Evolutionary conservation across 805 yeast species (phyloP), one percentile per base, ranked within the genome.

Genomic region (Kodamaea sagamina): DNA sequence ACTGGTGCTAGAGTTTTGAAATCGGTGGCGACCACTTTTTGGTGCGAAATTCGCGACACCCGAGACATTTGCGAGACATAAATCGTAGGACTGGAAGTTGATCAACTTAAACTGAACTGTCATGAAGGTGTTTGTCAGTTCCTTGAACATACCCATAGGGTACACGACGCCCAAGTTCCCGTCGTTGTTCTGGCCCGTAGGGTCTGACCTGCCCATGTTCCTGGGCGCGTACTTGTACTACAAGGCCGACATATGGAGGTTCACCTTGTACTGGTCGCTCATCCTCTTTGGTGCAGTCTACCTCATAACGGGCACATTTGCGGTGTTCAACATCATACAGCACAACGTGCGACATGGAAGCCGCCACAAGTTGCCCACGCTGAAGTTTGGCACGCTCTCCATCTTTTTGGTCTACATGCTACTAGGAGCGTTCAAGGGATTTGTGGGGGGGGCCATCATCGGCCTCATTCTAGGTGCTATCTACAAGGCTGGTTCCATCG

Each of bases 91-190:
- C 24, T 8, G 8, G 8, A 6, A 21, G 29, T n/a, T n/a, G n/a
- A n/a, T n/a, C n/a, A n/a, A n/a, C n/a, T n/a, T n/a, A n/a, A n/a
- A n/a, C n/a, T n/a, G n/a, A n/a, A n/a, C n/a, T n/a, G n/a, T n/a
- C n/a, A 60, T 60, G 63, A 47, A 48, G 36, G 50, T 58, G 22
- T 58, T 60, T 43, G 74, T 70, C 44, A 58, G 75, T n/a, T 67
- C 76, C 11, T 65, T 71, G 15, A 77, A 77, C 50, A 71, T 81
- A 1, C 97, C 97, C 1, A 79, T 87, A 5, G 97, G 96, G 24
- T 92, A 92, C 63, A 66, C 69, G 9, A 71, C 82, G 0, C 98
- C 98, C 1, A 43, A 54, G 11, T 92, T 90, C 55, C 98, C 98
- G 4, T 82, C 95, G 2, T 62, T 92, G 22, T 75, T 72, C 55